Evolutionary conservation across 1,284 basidiomycete species (phyloP), one percentile per base, ranked within the genome.

Genomic region (Fereydounia khargensis): DNA sequence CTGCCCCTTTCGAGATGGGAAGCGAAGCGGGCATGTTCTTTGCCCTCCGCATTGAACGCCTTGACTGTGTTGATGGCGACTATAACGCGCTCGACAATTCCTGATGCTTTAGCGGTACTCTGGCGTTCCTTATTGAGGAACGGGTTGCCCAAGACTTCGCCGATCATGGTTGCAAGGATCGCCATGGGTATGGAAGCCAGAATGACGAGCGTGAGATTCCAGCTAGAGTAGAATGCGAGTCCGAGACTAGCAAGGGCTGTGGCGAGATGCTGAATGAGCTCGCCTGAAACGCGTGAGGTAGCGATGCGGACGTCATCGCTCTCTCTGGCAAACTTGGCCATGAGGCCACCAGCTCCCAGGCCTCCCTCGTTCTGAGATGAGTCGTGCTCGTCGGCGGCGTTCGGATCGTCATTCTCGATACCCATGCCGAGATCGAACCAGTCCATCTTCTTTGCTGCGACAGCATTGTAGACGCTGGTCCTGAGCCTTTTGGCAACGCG

Each of bases 241-340:
- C 84, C 77, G 48, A 95, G 83, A 66, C 86, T 87, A 13, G 88
- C 83, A 31, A 92, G 40, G 60, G 85, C 84, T 0, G 91, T 91
- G 1, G 86, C 85, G 34, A 88, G 66, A 76, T 89, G 85, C 76
- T 94, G 89, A 35, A 95, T 69, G 43, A 91, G 75, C 65, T 85
- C 82, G 8, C 90, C 91, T 18, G 85, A 80, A 4, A 86, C 84
- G 27, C 88, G 80, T 2, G 88, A 88, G 14, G 86, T 84, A 0
- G 89, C 92, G 44, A 85, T 81, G 35, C 92, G 85, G 16, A 97
- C 86, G 48, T 96, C 89, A 76, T 98, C 92, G 3, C 89, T 94
- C 77, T 97, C 91, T 63, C 91, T 95, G 69, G 87, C 84, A 74
- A 96, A 96, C 73, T 91, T 89, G 41, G 89, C 85, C 91, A 96